Conservation (phyloP, 306 rosid species). For the Oemleria cerasiformis region DNA sequence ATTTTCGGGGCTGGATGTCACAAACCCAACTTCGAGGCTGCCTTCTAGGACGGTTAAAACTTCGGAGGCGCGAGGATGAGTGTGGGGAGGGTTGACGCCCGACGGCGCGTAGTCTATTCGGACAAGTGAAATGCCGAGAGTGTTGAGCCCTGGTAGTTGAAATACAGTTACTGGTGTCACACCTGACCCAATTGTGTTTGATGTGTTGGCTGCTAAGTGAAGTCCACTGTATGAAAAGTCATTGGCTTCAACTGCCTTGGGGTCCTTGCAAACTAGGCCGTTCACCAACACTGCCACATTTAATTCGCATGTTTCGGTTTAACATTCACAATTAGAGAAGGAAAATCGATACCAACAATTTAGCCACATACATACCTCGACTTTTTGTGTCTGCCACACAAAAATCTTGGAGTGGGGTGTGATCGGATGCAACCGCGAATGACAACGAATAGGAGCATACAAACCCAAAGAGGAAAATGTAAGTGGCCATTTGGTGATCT, state of each 20-base stretch:
- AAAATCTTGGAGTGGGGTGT: conserved; percentile 42
- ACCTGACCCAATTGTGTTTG: conserved; percentile 25
- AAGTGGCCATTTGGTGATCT: not conserved
- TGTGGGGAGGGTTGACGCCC: conserved; percentile 44
- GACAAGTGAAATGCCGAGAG: conserved; percentile 33
- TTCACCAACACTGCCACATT: conserved; percentile 33
- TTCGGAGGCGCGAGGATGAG: conserved; percentile 44
- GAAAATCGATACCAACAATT: not conserved
- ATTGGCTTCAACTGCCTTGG: conserved; percentile 13
- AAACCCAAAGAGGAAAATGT: conserved; percentile 3
- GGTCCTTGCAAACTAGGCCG: conserved; percentile 39
- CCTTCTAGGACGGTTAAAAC: conserved; percentile 37
- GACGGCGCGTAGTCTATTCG: conserved; percentile 32
- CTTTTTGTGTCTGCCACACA: conserved; percentile 35
- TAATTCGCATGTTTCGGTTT: not conserved
- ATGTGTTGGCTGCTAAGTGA: conserved; percentile 25
- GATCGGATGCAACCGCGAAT: conserved; percentile 20
- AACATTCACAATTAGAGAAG: not conserved
- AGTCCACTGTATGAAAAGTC: conserved; percentile 33
- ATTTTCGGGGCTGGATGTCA: conserved; percentile 32
- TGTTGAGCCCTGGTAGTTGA: conserved; percentile 38
- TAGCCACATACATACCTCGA: conserved; percentile 10
- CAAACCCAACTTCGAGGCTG: conserved; percentile 35
- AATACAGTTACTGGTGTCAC: conserved; percentile 25
- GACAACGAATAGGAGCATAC: conserved; percentile 11